Evolutionary conservation across 371 early-diverging fungal genomes (phyloP), one percentile per base, ranked within the genome.

Genomic region (Mucor piriformis): DNA sequence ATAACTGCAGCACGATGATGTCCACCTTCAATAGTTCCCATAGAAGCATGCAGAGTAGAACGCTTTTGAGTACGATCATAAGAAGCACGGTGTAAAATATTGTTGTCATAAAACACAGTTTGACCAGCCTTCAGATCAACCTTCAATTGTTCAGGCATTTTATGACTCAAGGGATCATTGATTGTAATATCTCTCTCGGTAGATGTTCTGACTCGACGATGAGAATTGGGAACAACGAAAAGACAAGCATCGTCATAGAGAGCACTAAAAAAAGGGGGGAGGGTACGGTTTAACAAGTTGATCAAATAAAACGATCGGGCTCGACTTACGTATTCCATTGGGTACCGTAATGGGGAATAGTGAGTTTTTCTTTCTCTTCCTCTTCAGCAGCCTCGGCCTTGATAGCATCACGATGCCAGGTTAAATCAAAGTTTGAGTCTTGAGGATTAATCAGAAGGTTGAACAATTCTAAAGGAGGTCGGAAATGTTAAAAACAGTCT

Each of bases 81-180:
- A 13, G 73, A 66, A 59, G 81, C 83, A 32, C 81, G 81, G 50
- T 83, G 83, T 37, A 83, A 50, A 44, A 83, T 81, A 56, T 83
- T 83, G 52, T 78, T 83, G 60, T 83, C 80, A 44, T 83, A 83
- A 54, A 83, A 83, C n/a, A 83, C 82, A 3, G 83, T 79, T 59
- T 83, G 82, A n/a, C 83, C 83, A 12, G 83, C 73, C 54, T 77
- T 76, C 18, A 83, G 33, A 6, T 50, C 58, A 2, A 83, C 80
- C 24, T 64, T 72, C 3, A 81, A 49, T 48, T 68, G 62, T 13
- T 66, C 77, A 10, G 82, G 83, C 83, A 83, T 83, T 0, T 67
- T 56, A 37, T 77, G 66, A 29, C 75, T 70, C 64, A 70, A 68
- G 18, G 83, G 80, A 64, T 83, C 79, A 50, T 80, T 64, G 25